Base-by-base conservation (phyloP, 345 rosid genomes). In the Gossypium raimondii region DNA sequence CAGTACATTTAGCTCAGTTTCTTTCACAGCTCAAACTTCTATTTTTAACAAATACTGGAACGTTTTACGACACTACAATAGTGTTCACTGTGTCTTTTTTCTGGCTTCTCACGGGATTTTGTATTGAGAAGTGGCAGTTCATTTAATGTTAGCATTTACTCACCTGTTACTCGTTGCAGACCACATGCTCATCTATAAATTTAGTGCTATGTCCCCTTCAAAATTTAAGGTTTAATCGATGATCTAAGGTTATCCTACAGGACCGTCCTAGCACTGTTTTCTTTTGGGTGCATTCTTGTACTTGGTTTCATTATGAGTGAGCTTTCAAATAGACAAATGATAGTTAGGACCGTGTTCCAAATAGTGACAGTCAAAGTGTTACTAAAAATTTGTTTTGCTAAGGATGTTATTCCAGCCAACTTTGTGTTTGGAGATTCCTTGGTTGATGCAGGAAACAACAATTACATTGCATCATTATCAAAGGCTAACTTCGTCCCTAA, bases 361-460 rank as follows among this genome's bases (percentile, higher is more conserved):
- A 29, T 72, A 47, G 16, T 73, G 67, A 41, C 63, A 4, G 22
- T 82, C 25, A 14, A 75, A 34, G 27, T 75, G 41, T 14, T 84
- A 44, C 55, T 57, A 11, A 72, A 66, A 7, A 55, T n/a, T 8
- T 67, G 86, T 74, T 53, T 71, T 13, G 82, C 82, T 2, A 51
- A 24, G 45, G 53, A 75, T 18, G 47, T 78, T 66, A n/a, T 9
- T 18, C 80, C 83, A 1, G 94, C 92, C 24, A 82, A 75, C 24
- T 93, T 92, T 61, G 84, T 92, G 16, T 90, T 90, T 25, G 98
- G 98, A 7, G 94, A 91, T 72, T 93, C 97, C 12, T 73, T 93
- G 73, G 92, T 89, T 12, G 97, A 93, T 73, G 91, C 64, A 2
- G 98, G 98, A 24, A 91, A 93, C 76, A 93, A 93, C 82, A 87